These are phyloP conservation scores for Lipomyces kockii DNA, from an alignment of 805 yeast species.

Conservation along the genomic window DNA sequence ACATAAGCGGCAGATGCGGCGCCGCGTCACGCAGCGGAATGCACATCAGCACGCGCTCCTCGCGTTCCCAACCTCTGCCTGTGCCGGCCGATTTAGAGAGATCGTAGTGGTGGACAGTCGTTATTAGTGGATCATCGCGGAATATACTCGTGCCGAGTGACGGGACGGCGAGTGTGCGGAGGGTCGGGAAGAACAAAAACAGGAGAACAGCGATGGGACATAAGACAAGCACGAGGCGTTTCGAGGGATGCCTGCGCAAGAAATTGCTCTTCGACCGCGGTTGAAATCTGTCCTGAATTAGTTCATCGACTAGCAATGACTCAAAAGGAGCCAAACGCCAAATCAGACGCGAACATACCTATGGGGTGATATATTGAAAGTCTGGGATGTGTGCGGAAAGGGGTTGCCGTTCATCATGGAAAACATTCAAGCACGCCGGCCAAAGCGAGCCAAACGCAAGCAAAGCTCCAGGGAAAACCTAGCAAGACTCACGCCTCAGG, in stretches of 20 bases:
- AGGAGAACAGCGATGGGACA: constrained; percentile 24
- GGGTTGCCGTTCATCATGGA: constrained; percentile 31
- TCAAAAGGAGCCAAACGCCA: not conserved
- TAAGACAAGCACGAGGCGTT: constrained; percentile 19
- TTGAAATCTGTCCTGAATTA: constrained; percentile 27
- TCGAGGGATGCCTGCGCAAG: constrained; percentile 16
- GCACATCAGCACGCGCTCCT: constrained; percentile 79
- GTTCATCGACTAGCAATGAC: not conserved
- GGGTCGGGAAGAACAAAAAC: constrained; percentile 33
- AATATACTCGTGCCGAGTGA: constrained; percentile 23
- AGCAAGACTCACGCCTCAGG: not conserved
- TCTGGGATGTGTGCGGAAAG: constrained; percentile 25
- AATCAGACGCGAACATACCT: constrained; percentile 24
- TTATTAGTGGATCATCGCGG: constrained; percentile 41
- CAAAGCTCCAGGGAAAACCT: not conserved
- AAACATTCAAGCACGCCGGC: not conserved
- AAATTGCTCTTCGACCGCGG: constrained; percentile 20
- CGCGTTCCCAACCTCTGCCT: constrained; percentile 75
- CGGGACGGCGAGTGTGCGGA: constrained; percentile 24
- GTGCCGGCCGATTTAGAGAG: constrained; percentile 67
- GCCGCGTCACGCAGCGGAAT: constrained; percentile 95
- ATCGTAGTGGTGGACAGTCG: constrained; percentile 70
- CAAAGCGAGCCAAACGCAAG: not conserved
- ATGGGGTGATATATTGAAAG: constrained; percentile 38
- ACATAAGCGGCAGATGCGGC: constrained; percentile 86